phyloP scores from a whole-genome alignment of 1,139 yeast genomes.

The Debaryomyces sp. region DNA sequence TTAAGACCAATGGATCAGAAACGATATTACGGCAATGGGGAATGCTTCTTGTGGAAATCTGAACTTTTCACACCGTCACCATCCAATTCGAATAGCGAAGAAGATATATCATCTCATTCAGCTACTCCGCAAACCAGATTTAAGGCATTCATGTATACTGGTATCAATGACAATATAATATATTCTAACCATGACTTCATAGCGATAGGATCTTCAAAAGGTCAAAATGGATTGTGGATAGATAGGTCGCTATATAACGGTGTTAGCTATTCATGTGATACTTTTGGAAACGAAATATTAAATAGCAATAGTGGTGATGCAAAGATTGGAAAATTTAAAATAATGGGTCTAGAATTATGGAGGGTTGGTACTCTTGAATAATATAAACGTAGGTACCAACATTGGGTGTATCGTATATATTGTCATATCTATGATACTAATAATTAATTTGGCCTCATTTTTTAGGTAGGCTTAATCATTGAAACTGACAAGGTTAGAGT shows the following conservation, averaged over 20 bases:
- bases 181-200: conserved; percentile 79
- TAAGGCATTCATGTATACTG: conserved; percentile 87
- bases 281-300: conserved; percentile 89
- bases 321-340: conserved; percentile 58
- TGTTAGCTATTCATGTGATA: conserved; percentile 73
- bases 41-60: conserved; percentile 87
- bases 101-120: conserved; percentile 5
- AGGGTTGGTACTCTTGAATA: conserved; percentile 51
- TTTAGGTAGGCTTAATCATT: neutral
- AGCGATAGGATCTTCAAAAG: conserved; percentile 87
- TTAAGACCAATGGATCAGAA: conserved; percentile 69
- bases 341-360: conserved; percentile 88
- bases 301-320: conserved; percentile 43
- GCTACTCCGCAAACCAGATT: conserved; percentile 39
- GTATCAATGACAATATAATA: conserved; percentile 81
- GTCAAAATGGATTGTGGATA: conserved; percentile 90
- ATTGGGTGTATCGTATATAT: neutral
- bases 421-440: neutral
- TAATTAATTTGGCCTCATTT: neutral
- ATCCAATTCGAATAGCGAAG: conserved; percentile 5
- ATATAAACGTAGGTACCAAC: neutral
- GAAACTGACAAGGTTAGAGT: neutral
- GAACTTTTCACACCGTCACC: conserved; percentile 26
- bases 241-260: conserved; percentile 77
- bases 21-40: conserved; percentile 91